These are phyloP conservation scores for Ceratobasidium sp. DNA, from an alignment of 1,284 basidiomycete genomes.

Conservation along the genomic window DNA sequence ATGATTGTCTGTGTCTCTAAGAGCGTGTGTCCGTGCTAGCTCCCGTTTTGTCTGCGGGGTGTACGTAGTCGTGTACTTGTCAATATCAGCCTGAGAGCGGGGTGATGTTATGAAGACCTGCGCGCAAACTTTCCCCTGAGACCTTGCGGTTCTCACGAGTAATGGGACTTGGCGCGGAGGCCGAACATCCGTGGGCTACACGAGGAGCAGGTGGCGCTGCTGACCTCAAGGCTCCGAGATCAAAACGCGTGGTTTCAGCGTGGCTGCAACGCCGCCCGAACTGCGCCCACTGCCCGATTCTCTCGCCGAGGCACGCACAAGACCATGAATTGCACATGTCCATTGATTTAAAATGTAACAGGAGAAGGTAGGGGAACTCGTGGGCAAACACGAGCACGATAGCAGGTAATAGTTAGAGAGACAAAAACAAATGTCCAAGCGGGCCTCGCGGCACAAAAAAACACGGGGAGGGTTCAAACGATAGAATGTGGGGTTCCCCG, in stretches of 20 bases:
- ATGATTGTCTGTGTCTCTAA: constrained; percentile 10
- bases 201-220: constrained; percentile 7
- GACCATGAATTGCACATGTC: constrained; percentile 22
- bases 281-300: neutral
- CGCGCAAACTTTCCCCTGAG: neutral
- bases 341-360: constrained; percentile 38
- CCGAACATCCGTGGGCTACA: constrained; percentile 36
- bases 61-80: constrained; percentile 38
- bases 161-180: neutral
- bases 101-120: constrained; percentile 24
- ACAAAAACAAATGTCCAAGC: constrained; percentile 37
- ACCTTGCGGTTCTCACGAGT: neutral
- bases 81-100: constrained; percentile 14
- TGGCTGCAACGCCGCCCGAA: constrained; percentile 20
- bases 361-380: constrained; percentile 27
- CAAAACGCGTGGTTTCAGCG: constrained; percentile 16
- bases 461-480: constrained; percentile 30
- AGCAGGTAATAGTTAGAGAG: constrained; percentile 32
- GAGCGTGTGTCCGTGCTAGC: constrained; percentile 16
- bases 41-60: constrained; percentile 28
- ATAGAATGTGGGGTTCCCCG: constrained; percentile 23
- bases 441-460: constrained; percentile 26
- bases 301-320: neutral
- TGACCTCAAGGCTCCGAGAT: constrained; percentile 4
- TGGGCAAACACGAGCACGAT: constrained; percentile 1